Evolutionary conservation across 2,329 filamentous ascomycete genomes (phyloP), one percentile per base, ranked within the genome.

Genomic region (Sporothrix variecibatus): DNA sequence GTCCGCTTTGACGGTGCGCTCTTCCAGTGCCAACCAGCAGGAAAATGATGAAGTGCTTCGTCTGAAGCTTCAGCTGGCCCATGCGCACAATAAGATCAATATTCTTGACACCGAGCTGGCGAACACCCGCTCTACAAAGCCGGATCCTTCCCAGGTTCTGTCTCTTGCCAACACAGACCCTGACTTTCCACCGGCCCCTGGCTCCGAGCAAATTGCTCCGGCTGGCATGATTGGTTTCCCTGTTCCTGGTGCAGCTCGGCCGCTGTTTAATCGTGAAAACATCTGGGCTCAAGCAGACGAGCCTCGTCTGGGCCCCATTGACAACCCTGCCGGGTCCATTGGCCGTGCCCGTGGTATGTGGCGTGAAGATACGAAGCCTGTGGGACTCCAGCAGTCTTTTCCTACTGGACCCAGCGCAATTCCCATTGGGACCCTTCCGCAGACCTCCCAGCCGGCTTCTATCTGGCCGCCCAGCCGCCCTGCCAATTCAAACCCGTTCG

Each of bases 51-150:
- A 94, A 80, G 83, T 94, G 38, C 83, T 90, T 75, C 89, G 89
- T 71, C 85, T 95, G 74, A 93, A 92, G 83, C 82, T 90, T 71
- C 89, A 94, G 82, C 87, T 95, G 71, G 91, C 91, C 60, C 87
- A 90, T 75, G 92, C 93, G 49, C 89, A 92, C 75, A 90, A 86
- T 80, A 88, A 91, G 79, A 93, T 95, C 79, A 88, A 87, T 64
- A 90, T 89, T 73, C 90, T 94, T 80, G 91, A 93, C 74, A 87
- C 93, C 72, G 91, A 94, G 82, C 86, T 94, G 75, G 86, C 75
- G 53, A 89, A 92, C 76, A 90, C 86, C 31, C 89, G 90, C 40
- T 87, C 89, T 73, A 84, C 85, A 46, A 90, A 89, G 78, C 84
- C 88, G 72, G 91, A 89, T 12, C 83, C 88, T 72, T 88, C 90